Evolutionary conservation across 352 stramenopile species (phyloP), one percentile per base, ranked within the genome.

Genomic region (Globisporangium ultimum): DNA sequence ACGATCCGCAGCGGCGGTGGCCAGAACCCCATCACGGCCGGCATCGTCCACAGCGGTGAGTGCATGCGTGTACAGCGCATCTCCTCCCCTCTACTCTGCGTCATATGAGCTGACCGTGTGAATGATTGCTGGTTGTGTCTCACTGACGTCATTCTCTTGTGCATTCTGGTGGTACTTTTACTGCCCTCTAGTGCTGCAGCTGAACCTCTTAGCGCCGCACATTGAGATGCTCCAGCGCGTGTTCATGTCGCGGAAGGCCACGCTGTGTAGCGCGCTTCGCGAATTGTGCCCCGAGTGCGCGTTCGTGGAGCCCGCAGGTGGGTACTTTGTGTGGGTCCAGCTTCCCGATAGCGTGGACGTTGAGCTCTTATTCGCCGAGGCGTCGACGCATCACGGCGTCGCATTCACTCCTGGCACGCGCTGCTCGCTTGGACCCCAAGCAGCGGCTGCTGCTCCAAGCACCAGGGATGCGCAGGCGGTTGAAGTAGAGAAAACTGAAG

Each of bases 1-100:
- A 79, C 89, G 34, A 89, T 97, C 66, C 84, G 96, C 59, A 93
- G 84, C 41, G 76, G 89, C 17, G 89, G 93, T 11, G 96, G 94
- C 41, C 86, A 98, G 21, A 96, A 98, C 68, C 87, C 89, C 8
- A 61, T 97, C 38, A 95, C 95, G 42, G 79, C 89, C 28, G 75
- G 85, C 4, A 84, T 96, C 15, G 73, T 98, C 24, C 76, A 93
- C 50, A 84, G 68, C 45, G 58, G 80, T 88, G 64, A 55, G 74
- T 71, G 17, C 22, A 4, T 47, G 43, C 48, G 66, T 47, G 20
- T 60, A 48, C 40, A 64, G 20, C 40, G 22, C 60, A 57, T 41
- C 53, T 22, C 18, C 7, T 10, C 28, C 28, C 24, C 28, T 32
- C 24, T 32, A 32, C 2, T 5, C 24, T 32, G 24, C 5, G 24